Conservation (phyloP, 116 monocot genomes). For the Zostera marina region DNA sequence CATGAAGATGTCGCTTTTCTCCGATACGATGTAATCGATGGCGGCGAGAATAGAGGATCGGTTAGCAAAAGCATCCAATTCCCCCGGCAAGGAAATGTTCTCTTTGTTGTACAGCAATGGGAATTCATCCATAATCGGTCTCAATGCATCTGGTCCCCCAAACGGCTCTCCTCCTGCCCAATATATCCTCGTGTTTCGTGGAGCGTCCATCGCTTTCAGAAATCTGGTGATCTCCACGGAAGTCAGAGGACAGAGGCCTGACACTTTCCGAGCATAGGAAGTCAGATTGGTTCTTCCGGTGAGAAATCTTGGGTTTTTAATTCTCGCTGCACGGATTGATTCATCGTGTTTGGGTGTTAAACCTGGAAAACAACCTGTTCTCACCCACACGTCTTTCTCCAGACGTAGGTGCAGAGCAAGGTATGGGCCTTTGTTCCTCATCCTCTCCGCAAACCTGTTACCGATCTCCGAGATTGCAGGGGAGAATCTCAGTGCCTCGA, state of each 20-base stretch:
- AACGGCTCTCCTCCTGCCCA: conserved; percentile 94
- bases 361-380: conserved; percentile 86
- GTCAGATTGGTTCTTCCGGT: conserved; percentile 72
- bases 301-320: conserved; percentile 56
- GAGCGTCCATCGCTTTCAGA: conserved; percentile 72
- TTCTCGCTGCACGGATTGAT: conserved; percentile 47
- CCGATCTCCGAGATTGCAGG: conserved; percentile 55
- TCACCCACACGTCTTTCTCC: conserved; percentile 96
- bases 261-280: conserved; percentile 57
- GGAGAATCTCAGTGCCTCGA: conserved; percentile 63
- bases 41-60: conserved; percentile 74
- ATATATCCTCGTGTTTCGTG: conserved; percentile 49
- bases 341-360: conserved; percentile 39
- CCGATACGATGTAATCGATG: conserved; percentile 81
- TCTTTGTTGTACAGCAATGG: conserved; percentile 68
- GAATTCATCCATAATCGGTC: conserved; percentile 41
- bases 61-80: conserved; percentile 42
- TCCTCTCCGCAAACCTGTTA: conserved; percentile 40
- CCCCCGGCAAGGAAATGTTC: conserved; percentile 44
- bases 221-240: conserved; percentile 73
- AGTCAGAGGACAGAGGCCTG: conserved; percentile 78
- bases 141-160: conserved; percentile 46
- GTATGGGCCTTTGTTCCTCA: conserved; percentile 76
- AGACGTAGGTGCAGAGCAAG: conserved; percentile 70
- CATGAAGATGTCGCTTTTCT: conserved; percentile 84